Base-by-base conservation (phyloP, 768 basidiomycete species). In the Lentinula detonsa region DNA sequence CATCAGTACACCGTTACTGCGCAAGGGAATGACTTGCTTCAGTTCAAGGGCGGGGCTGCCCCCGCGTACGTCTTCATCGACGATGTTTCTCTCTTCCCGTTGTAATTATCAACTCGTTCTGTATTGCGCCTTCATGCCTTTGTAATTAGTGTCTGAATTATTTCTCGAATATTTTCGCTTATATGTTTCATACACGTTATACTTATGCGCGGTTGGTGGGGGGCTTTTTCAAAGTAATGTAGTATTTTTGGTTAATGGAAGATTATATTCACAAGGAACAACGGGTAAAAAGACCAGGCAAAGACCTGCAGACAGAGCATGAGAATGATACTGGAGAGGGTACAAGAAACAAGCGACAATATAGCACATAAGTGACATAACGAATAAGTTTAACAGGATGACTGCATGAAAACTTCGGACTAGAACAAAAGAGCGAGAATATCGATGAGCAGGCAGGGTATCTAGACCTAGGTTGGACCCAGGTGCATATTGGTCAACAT, bases 31-130 rank as follows among this genome's bases (percentile, higher is more conserved):
- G 78, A 79, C 62, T 63, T 69, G 9, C 68, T 79, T 50, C 70
- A 74, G 1, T 77, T 79, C 70, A 70, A 68, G 50, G 81, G 81
- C 31, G 80, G 79, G 1, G 68, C 66, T 16, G 77, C 79, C 6
- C 81, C 81, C 5, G 78, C 81, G 7, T 82, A 77, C 76, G 74
- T 74, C 10, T 82, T 81, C 70, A 70, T 82, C 58, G 81, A 82
- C 66, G 78, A 80, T 64, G 65, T 79, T 46, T 48, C 55, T 42
- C 66, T 75, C 6, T 74, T 56, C 61, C 46, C 7, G 9, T 34
- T 49, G 33, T 48, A 21, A 46, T 6, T 33, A 28, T 28, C 4
- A 4, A 28, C 28, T 28, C 28, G 28, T 3, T 28, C 28, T 28
- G 28, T 28, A 28, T 28, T 28, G 28, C 28, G 28, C 3, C 28